Conservation (phyloP, 352 stramenopile species). For the Globisporangium cederbergense region DNA sequence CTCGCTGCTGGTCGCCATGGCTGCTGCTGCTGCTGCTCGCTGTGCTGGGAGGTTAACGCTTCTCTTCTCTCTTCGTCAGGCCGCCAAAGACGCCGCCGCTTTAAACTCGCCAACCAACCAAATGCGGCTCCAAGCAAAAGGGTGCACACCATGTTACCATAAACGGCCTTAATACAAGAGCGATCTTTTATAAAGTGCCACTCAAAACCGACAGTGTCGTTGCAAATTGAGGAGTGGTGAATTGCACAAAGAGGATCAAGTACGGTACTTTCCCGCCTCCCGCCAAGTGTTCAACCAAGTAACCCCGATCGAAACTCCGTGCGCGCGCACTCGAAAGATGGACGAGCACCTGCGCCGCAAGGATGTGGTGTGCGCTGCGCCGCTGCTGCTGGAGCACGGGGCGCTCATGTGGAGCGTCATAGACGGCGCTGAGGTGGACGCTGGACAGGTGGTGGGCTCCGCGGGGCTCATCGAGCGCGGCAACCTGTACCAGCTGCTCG, state of each 20-base stretch:
- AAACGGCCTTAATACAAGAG: neutral
- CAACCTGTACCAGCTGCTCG: constrained; percentile 44
- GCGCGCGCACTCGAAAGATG: neutral
- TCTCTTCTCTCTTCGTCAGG: neutral
- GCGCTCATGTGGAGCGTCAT: constrained; percentile 44
- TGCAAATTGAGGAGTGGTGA: neutral
- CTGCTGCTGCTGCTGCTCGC: neutral
- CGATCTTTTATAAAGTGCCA: neutral
- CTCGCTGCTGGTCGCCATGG: constrained; percentile 68
- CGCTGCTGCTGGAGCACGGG: constrained; percentile 22
- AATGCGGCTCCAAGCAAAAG: constrained; percentile 1
- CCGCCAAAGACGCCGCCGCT: neutral
- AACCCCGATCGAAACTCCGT: neutral
- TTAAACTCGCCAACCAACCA: constrained; percentile 12
- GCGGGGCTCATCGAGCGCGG: constrained; percentile 55
- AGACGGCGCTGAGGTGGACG: constrained; percentile 48
- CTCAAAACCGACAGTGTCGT: neutral
- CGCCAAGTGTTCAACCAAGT: neutral
- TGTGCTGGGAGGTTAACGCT: neutral
- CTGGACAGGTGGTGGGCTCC: constrained; percentile 51
- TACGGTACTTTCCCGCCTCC: neutral
- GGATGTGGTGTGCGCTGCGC: constrained; percentile 32
- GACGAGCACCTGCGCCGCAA: constrained; percentile 60
- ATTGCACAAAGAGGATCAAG: neutral
- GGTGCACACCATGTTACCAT: neutral